phyloP scores from a whole-genome alignment of 2,329 filamentous ascomycete genomes.

The Didymella lethalis region DNA sequence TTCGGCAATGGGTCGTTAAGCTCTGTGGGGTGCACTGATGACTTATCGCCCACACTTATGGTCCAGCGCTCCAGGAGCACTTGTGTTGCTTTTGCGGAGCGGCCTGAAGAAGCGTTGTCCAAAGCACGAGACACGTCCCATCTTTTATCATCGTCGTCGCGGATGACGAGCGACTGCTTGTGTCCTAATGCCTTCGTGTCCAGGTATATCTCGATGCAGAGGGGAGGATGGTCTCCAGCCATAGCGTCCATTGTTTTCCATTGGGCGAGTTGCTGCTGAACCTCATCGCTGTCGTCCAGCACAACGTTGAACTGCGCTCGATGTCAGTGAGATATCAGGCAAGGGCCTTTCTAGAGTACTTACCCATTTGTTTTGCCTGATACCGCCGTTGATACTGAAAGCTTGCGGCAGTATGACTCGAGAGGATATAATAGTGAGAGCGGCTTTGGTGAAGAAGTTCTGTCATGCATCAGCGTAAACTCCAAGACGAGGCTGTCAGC shows the following conservation, averaged over 20 bases:
- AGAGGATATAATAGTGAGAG: conserved; percentile 82
- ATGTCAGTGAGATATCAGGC: conserved; percentile 21
- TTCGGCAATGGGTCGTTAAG: conserved; percentile 74
- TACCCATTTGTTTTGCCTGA: conserved; percentile 88
- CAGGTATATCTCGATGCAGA: conserved; percentile 90
- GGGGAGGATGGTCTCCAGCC: conserved; percentile 77
- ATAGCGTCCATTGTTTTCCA: conserved; percentile 85
- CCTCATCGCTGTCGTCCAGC: conserved; percentile 89
- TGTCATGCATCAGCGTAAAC: conserved; percentile 50
- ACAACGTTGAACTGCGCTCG: conserved; percentile 85
- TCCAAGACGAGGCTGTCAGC: background rate
- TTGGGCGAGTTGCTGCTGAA: conserved; percentile 77
- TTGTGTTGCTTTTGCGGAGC: conserved; percentile 63
- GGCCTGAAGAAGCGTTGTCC: conserved; percentile 63
- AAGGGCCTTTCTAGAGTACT: conserved; percentile 43
- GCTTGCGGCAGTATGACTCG: conserved; percentile 72
- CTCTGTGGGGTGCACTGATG: conserved; percentile 63
- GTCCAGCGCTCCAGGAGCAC: conserved; percentile 92
- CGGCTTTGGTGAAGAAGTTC: conserved; percentile 93
- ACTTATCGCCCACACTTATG: conserved; percentile 75
- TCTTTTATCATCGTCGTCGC: conserved; percentile 88
- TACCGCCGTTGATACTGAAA: conserved; percentile 65
- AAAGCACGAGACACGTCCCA: conserved; percentile 92
- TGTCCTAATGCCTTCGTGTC: conserved; percentile 80
- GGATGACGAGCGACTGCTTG: conserved; percentile 84